Conservation (phyloP, 2,329 filamentous ascomycete species). For the Fusarium cyanostomum region DNA sequence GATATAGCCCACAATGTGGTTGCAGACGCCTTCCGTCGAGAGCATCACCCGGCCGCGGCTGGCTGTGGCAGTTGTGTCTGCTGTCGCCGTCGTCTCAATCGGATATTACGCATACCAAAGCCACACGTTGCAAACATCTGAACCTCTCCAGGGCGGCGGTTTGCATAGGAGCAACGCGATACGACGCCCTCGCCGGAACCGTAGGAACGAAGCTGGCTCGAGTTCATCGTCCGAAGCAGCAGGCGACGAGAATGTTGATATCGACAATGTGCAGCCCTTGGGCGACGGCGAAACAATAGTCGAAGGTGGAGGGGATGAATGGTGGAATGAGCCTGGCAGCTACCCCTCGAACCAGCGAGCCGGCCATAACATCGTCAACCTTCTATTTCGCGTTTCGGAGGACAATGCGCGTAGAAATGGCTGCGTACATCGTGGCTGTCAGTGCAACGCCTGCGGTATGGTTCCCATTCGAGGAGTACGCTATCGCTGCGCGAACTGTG, state of each 20-base stretch:
- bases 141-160: conserved; percentile 44
- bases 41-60: conserved; percentile 64
- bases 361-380: conserved; percentile 83
- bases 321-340: conserved; percentile 59
- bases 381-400: conserved; percentile 92
- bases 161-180: conserved; percentile 75
- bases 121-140: conserved; percentile 38
- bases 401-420: conserved; percentile 89
- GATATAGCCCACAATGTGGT: conserved; percentile 55
- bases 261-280: conserved; percentile 42
- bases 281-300: conserved; percentile 53
- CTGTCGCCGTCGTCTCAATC: conserved; percentile 64
- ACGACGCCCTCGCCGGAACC: conserved; percentile 58
- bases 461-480: conserved; percentile 91
- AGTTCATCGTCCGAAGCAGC: conserved; percentile 54
- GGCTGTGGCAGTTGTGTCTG: conserved; percentile 65
- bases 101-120: conserved; percentile 67
- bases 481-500: conserved; percentile 94
- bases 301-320: conserved; percentile 58
- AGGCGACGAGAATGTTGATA: conserved; percentile 57
- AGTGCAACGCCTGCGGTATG: conserved; percentile 88
- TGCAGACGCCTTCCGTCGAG: conserved; percentile 60
- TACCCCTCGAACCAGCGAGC: conserved; percentile 58
- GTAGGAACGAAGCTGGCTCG: conserved; percentile 51
- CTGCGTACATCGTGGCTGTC: conserved; percentile 91